phyloP scores from a whole-genome alignment of 805 yeast genomes.

The Priceomyces haplophilus region DNA sequence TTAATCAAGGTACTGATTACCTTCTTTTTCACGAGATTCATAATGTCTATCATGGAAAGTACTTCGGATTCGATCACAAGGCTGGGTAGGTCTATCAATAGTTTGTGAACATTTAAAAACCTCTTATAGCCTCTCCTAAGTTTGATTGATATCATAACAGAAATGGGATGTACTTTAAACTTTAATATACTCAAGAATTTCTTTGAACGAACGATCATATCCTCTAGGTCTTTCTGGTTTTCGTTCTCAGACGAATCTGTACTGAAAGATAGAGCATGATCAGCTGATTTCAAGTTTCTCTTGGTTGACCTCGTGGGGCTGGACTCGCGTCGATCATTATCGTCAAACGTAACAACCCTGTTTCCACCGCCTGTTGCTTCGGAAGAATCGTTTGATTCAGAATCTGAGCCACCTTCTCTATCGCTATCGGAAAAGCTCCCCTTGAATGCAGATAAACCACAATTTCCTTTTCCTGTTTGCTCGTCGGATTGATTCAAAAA shows the following conservation, averaged over 20 bases:
- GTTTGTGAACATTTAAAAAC: slow-evolving; percentile 37
- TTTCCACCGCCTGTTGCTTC: slow-evolving; percentile 10
- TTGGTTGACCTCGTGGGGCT: background rate
- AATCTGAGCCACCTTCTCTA: slow-evolving; percentile 5
- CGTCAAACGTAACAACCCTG: slow-evolving; percentile 9
- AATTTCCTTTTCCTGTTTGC: slow-evolving; percentile 18
- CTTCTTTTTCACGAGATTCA: slow-evolving; percentile 29
- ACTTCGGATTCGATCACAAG: slow-evolving; percentile 27
- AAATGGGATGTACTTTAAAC: slow-evolving; percentile 36
- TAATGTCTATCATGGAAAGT: slow-evolving; percentile 35
- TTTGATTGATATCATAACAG: slow-evolving; percentile 34
- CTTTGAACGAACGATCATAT: slow-evolving; percentile 75
- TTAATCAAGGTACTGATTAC: slow-evolving; percentile 30
- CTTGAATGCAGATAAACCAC: background rate
- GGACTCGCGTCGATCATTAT: background rate
- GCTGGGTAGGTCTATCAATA: slow-evolving; percentile 32
- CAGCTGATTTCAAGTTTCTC: slow-evolving; percentile 5
- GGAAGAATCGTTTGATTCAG: slow-evolving; percentile 3
- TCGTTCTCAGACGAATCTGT: slow-evolving; percentile 11
- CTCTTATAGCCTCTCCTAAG: slow-evolving; percentile 32
- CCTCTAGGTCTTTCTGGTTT: slow-evolving; percentile 33
- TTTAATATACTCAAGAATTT: slow-evolving; percentile 65
- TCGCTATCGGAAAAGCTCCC: slow-evolving; percentile 1
- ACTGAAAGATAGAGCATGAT: background rate
- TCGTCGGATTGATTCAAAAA: slow-evolving; percentile 33